Base-by-base conservation (phyloP, 192 early-diverging fungal genomes). In the Lobosporangium transversale region DNA sequence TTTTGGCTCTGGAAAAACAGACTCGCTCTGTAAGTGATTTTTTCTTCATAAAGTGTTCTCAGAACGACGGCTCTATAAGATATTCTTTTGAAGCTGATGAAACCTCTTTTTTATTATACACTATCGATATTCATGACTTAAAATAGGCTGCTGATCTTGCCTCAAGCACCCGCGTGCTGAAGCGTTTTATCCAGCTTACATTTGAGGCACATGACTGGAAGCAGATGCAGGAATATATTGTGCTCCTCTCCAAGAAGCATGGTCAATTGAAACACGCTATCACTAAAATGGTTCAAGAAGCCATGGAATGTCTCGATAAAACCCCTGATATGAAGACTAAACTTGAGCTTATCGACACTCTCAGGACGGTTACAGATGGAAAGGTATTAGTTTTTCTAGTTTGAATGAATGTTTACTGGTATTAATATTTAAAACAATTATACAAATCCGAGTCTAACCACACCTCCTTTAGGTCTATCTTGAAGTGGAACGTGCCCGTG, bases 401-500 rank as follows among this genome's bases (percentile, higher is more conserved):
- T n/a, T n/a, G n/a, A n/a, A n/a, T n/a, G n/a, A n/a, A n/a, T n/a
- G n/a, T n/a, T n/a, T n/a, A n/a, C n/a, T n/a, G n/a, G n/a, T n/a
- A n/a, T n/a, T n/a, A n/a, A n/a, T n/a, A n/a, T n/a, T n/a, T n/a
- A n/a, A n/a, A n/a, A n/a, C n/a, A n/a, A n/a, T n/a, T n/a, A n/a
- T n/a, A n/a, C n/a, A n/a, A n/a, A n/a, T n/a, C n/a, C n/a, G n/a
- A n/a, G n/a, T n/a, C n/a, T n/a, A n/a, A n/a, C n/a, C n/a, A n/a
- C n/a, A n/a, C n/a, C n/a, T n/a, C n/a, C 7, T 7, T 45, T 68
- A 95, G 92, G 98, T 99, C 49, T 97, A 95, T 80, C 94, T 99
- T n/a, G 98, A 99, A 83, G 95, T 98, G 3, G 96, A 98, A 78
- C 89, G 97, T 18, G 98, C 98, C 10, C 89, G 98, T 9, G 81